Evolutionary conservation across 192 early-diverging fungal species (phyloP), one percentile per base, ranked within the genome.

Genomic region (Phycomyces blakesleeanus): DNA sequence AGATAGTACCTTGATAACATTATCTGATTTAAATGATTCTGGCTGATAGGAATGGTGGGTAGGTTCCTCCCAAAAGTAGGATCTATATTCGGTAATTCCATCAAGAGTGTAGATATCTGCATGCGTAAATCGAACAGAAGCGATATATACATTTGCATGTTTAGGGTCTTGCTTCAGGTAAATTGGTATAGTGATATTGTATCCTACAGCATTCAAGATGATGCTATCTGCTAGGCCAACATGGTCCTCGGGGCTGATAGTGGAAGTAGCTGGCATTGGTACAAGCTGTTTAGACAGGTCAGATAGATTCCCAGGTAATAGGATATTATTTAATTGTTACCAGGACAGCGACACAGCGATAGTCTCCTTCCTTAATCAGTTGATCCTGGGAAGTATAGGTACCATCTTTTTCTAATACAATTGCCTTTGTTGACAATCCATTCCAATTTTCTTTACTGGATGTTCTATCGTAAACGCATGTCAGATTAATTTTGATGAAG

Each of bases 1-100:
- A 34, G 54, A 26, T 29, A 12, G 26, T 10, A 72, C 64, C 34
- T 61, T 61, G 25, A 62, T 22, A 18, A 40, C 52, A 50, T 72
- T 66, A 14, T 27, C n/a, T 11, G 64, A 72, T 44, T 34, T 41
- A 56, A 72, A 66, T 10, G 54, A 29, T 21, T 49, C 34, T 4
- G 71, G 71, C 15, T 51, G 55, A 21, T 73, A 73, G 15, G 40
- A 41, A 47, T 67, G 71, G 5, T 57, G 50, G 10, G 62, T 55
- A 27, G 71, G 71, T 9, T 47, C 27, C 54, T 67, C 55, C 64
- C 65, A 73, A 54, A 67, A 73, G 34, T 73, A 66, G 24, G 64
- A 73, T 39, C 71, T 53, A 54, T 67, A 53, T 29, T 73, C 71
- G 18, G 58, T 42, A 12, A 39, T 53, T 42, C 55, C 65, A 18